phyloP scores from a whole-genome alignment of 306 rosid species.

The Lablab purpureus region DNA sequence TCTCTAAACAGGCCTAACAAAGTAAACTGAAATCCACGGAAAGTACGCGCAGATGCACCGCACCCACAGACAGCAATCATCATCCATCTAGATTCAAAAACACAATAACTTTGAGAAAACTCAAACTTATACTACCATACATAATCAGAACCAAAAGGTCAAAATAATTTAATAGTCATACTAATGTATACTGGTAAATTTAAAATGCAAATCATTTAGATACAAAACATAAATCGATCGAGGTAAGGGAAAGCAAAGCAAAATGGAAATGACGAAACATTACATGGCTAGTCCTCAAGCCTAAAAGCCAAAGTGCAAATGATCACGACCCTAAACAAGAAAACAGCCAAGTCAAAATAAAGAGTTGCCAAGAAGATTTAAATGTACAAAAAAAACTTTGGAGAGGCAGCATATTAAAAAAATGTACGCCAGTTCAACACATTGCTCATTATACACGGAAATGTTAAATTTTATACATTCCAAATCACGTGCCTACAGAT shows the following conservation, averaged over 20 bases:
- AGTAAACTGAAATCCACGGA: slow-evolving; percentile 66
- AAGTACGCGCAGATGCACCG: slow-evolving; percentile 60
- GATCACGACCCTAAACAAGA: slow-evolving; percentile 81
- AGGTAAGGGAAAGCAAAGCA: slow-evolving; percentile 45
- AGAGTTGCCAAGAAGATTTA: slow-evolving; percentile 38
- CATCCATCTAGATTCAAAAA: slow-evolving; percentile 88
- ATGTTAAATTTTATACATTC: background rate
- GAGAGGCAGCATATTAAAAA: background rate
- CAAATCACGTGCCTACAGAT: slow-evolving; percentile 22
- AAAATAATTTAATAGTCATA: slow-evolving; percentile 17
- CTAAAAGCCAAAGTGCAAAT: slow-evolving; percentile 64
- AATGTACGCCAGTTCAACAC: slow-evolving; percentile 6
- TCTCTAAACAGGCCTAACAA: slow-evolving; percentile 56
- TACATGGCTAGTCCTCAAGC: slow-evolving; percentile 64
- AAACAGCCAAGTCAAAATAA: slow-evolving; percentile 62
- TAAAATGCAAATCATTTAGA: slow-evolving; percentile 34
- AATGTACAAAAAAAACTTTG: background rate
- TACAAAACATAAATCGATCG: slow-evolving; percentile 30
- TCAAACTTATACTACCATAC: slow-evolving; percentile 16
- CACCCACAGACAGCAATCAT: slow-evolving; percentile 77
- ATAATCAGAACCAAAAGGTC: slow-evolving; percentile 35
- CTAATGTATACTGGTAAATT: background rate
- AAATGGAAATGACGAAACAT: slow-evolving; percentile 48
- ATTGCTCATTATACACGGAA: background rate
- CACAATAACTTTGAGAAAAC: slow-evolving; percentile 43